Base-by-base conservation (phyloP, 768 basidiomycete genomes). In the Lentinula sp. region DNA sequence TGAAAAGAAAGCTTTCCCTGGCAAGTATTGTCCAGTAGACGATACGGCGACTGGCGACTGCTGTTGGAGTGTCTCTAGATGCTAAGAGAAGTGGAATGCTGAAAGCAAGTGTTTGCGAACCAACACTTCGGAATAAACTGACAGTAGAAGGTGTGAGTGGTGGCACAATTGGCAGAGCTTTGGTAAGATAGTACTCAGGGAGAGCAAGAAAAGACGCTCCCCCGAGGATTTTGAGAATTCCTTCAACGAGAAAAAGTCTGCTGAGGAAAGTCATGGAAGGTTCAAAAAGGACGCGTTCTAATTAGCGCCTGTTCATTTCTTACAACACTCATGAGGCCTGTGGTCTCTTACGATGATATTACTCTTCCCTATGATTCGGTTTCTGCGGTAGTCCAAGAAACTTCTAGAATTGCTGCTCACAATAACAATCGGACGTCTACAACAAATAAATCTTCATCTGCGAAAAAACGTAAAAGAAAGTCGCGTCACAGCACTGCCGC, bases 311-410 rank as follows among this genome's bases (percentile, higher is more conserved):
- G 2, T 28, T 37, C 33, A 18, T 51, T 48, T 16, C 52, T 55
- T 51, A 49, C 52, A 37, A 73, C 73, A 71, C 60, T 70, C 39
- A 73, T 76, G 65, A 76, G 85, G 48, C 71, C 80, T 2, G 62
- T 86, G 46, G 71, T 86, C 60, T 86, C 85, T 8, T 86, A 87
- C 76, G 86, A 85, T 66, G 86, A 87, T 64, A 85, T 87, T 58
- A 77, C 83, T 0, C 72, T 78, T 0, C 79, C 81, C 5, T 73
- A 77, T 46, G 70, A 74, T 41, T 35, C 61, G 37, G 37, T 54
- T 16, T 41, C 59, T 10, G 39, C 18, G 54, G 65, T 59, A 16
- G 51, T 69, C 4, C 42, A 67, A n/a, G 54, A 72, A 16, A 35
- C 66, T 42, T 49, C 61, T 54, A 42, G 61, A 50, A 13, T 50